These are phyloP conservation scores for Termitomyces sp. DNA, from an alignment of 1,284 basidiomycete species.

Conservation along the genomic window DNA sequence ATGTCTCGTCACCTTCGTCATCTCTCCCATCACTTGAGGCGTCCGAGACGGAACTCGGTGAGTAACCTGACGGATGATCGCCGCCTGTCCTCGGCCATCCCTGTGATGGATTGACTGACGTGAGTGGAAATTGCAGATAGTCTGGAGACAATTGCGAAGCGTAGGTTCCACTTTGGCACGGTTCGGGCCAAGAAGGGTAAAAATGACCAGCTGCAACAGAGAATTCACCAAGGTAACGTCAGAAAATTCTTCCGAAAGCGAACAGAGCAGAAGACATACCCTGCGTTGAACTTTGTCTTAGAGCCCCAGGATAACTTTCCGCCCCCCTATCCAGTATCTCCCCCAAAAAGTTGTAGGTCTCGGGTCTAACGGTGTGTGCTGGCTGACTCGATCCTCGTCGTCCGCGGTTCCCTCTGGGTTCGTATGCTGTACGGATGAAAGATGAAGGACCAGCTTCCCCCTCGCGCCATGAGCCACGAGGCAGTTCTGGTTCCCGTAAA, in stretches of 20 bases:
- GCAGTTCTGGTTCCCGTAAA: conserved; percentile 11
- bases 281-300: conserved; percentile 8
- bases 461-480: conserved; percentile 24
- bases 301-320: conserved; percentile 12
- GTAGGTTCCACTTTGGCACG: neutral
- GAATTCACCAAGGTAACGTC: neutral
- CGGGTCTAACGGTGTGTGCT: conserved; percentile 17
- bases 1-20: conserved; percentile 11
- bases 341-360: conserved; percentile 8
- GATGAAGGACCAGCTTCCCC: conserved; percentile 30
- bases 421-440: conserved; percentile 14
- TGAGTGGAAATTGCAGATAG: conserved; percentile 4
- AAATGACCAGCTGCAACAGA: conserved; percentile 6
- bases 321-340: conserved; percentile 13
- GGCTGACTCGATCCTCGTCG: conserved; percentile 21
- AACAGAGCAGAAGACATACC: conserved; percentile 14
- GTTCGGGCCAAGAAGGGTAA: conserved; percentile 8
- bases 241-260: conserved; percentile 3
- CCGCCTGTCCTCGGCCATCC: conserved; percentile 15
- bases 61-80: conserved; percentile 17
- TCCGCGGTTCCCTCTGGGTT: conserved; percentile 9
- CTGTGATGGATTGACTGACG: conserved; percentile 9
- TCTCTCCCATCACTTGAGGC: conserved; percentile 17
- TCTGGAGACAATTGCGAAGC: conserved; percentile 7
- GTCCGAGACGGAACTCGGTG: conserved; percentile 19